Evolutionary conservation across 2,329 filamentous ascomycete species (phyloP), one percentile per base, ranked within the genome.

Genomic region (Colletotrichum musicola): DNA sequence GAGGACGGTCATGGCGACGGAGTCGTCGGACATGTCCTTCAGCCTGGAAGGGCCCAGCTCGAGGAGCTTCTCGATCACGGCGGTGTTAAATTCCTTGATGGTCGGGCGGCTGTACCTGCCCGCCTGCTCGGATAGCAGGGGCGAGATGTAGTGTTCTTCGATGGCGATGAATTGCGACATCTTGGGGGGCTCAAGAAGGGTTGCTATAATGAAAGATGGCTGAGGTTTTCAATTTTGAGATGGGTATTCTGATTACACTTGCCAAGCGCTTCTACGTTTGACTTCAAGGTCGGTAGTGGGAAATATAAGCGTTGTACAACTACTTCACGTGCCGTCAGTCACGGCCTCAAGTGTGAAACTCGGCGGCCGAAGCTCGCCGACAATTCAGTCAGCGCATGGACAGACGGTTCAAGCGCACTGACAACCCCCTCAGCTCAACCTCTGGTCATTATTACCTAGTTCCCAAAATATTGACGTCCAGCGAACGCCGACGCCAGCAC

Each of bases 91-190:
- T 1, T 25, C 18, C 13, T 59, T 47, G 42, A 30, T 14, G 40
- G 25, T 44, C 1, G 47, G 38, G 0, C 7, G 27, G 14, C 16
- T 50, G 7, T 50, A 51, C 16, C 38, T 44, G 6, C 46, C 38
- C 53, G 22, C 44, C 40, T 57, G 25, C 44, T 53, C 64, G 0
- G 54, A 38, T 12, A 67, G 51, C 38, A 64, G 25, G 6, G 60
- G 46, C 4, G 64, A 67, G 1, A 64, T 18, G 20, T 64, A 64
- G 9, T 67, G 64, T 14, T 67, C 64, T n/a, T 67, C 64, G 13
- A 64, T 63, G 9, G 60, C 44, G 40, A 67, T 58, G 1, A 67
- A 38, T 0, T 14, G 38, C 20, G 53, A 20, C 64, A 58, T 67
- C 4, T 5, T 22, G 22, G 6, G 0, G 0, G 2, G 2, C 16